phyloP scores from a whole-genome alignment of 106 monocot genomes.

The Acorus calamus region DNA sequence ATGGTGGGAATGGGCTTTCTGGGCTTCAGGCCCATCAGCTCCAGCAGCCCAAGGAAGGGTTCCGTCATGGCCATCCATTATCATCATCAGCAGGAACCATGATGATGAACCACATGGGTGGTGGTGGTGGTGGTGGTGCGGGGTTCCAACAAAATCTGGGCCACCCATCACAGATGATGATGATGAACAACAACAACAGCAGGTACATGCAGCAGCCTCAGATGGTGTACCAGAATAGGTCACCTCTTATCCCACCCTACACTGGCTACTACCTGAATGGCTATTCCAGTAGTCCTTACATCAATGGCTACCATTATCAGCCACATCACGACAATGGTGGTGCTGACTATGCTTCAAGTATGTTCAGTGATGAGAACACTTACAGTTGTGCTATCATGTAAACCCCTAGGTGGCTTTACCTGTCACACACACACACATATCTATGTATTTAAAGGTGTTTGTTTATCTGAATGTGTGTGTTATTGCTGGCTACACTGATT shows the following conservation, averaged over 20 bases:
- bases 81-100: constrained; percentile 17
- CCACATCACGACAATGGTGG: constrained; percentile 6
- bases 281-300: constrained; percentile 14
- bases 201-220: constrained; percentile 45
- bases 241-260: constrained; percentile 56
- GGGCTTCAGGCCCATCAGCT: background rate
- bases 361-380: constrained; percentile 92
- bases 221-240: constrained; percentile 56
- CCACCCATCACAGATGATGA: constrained; percentile 28
- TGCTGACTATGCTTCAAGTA: constrained; percentile 37
- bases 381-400: constrained; percentile 72
- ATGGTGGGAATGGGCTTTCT: constrained; percentile 8
- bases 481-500: no score
- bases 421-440: no score
- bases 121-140: no score
- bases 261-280: constrained; percentile 49
- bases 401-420: background rate
- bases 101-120: constrained; percentile 27
- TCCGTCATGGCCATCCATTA: constrained; percentile 5
- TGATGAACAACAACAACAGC: constrained; percentile 26
- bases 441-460: no score
- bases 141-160: constrained; percentile 4
- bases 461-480: no score
- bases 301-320: constrained; percentile 6
- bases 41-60: background rate